Evolutionary conservation across 2,329 filamentous ascomycete genomes (phyloP), one percentile per base, ranked within the genome.

Genomic region (Polytolypa hystricis): DNA sequence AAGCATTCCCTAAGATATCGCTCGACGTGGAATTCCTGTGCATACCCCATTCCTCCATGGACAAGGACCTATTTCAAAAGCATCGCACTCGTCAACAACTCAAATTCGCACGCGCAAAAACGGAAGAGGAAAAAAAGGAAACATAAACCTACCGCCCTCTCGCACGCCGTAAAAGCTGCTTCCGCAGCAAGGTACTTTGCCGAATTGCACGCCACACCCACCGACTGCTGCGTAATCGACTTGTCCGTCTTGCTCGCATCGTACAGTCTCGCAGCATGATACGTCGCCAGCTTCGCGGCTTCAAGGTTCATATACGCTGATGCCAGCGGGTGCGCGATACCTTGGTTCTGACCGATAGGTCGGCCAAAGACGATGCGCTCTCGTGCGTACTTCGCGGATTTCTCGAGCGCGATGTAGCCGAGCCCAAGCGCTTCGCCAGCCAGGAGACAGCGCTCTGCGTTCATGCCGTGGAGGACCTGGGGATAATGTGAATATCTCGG

Each of bases 351-450:
- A 0, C 73, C 73, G 29, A 77, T 77, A 0, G 70, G 65, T 2
- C 71, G 59, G 0, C 69, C 67, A 45, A 77, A 77, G 0, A 77
- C 73, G 4, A 77, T 65, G 0, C 81, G 68, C 25, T 82, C 77
- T 35, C 69, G 65, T 0, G 81, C 79, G 46, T 86, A 86, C 12
- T 62, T 64, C 0, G 75, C 67, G 0, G 81, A 81, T 44, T 66
- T 74, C 38, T 66, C 63, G 18, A 78, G 60, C 7, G 74, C 83
- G 0, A 77, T 81, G 48, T 91, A 91, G 0, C 84, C 84, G 0
- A 93, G 62, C 0, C 84, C 84, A 0, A 91, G 66, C 0, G 84
- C 83, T 61, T 91, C 84, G 16, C 83, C 83, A 1, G 82, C 83
- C 0, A 86, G 62, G 0, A 86, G 68, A 51, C 81, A 84, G 2